Conservation (phyloP, 2,329 filamentous ascomycete species). For the Aureobasidium sp. region DNA sequence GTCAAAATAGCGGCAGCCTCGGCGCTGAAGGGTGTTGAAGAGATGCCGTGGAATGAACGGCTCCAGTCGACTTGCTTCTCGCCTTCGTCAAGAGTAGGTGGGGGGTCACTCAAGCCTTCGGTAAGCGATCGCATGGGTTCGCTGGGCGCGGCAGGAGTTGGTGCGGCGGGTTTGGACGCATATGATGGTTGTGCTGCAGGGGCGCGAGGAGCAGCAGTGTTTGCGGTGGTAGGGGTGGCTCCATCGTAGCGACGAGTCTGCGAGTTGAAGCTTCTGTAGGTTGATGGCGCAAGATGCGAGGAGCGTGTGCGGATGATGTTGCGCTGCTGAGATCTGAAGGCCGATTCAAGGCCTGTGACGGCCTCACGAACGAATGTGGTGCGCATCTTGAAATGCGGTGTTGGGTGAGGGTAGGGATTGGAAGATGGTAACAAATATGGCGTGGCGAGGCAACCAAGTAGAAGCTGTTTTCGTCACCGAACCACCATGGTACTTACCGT, state of each 20-base stretch:
- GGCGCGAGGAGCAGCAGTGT: conserved; percentile 11
- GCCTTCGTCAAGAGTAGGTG: conserved; percentile 41
- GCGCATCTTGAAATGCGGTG: not conserved
- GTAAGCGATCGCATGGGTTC: conserved; percentile 37
- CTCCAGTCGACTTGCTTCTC: conserved; percentile 68
- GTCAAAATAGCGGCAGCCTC: conserved; percentile 64
- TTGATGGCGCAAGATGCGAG: conserved; percentile 8
- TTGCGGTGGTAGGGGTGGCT: not conserved
- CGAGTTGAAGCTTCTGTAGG: conserved; percentile 7
- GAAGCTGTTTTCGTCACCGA: not conserved
- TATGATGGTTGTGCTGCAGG: conserved; percentile 12
- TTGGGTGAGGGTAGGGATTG: not conserved
- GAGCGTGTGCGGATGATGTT: not conserved
- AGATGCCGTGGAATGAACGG: conserved; percentile 74
- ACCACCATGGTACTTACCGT: conserved; percentile 10
- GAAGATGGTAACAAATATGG: not conserved
- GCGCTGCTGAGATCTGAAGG: not conserved
- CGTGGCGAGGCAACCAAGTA: conserved; percentile 3
- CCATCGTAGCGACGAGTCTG: conserved; percentile 6
- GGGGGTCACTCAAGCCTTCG: conserved; percentile 46
- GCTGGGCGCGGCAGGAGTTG: conserved; percentile 16
- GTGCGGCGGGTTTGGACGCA: not conserved
- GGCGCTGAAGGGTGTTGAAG: conserved; percentile 60
- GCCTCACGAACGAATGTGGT: conserved; percentile 5
- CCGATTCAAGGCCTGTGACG: conserved; percentile 3